Conservation (phyloP, 192 early-diverging fungal species). For the Coemansia sp. region DNA sequence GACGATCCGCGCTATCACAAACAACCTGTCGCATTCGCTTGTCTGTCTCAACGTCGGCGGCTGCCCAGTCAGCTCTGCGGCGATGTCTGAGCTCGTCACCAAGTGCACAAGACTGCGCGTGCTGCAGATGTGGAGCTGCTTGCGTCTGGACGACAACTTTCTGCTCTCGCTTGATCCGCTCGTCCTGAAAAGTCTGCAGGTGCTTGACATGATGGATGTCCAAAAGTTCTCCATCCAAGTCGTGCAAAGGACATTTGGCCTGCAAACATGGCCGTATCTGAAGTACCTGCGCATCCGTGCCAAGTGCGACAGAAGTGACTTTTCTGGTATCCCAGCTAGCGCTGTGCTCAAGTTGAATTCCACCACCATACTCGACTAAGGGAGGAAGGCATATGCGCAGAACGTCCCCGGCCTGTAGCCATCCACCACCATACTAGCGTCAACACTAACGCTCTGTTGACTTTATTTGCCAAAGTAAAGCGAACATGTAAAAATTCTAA, state of each 20-base stretch:
- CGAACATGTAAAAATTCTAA: too few relatives aligned
- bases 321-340: conserved; percentile 38
- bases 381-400: background rate
- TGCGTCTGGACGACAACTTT: conserved; percentile 48
- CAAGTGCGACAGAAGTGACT: conserved; percentile 38
- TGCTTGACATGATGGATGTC: conserved; percentile 55
- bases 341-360: conserved; percentile 53
- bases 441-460: too few relatives aligned
- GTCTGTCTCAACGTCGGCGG: conserved; percentile 52
- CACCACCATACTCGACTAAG: conserved; percentile 36
- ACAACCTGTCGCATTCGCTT: conserved; percentile 36
- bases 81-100: conserved; percentile 48
- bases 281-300: conserved; percentile 49
- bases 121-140: conserved; percentile 52
- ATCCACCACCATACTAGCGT: too few relatives aligned
- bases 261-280: conserved; percentile 45
- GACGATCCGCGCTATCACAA: conserved; percentile 40
- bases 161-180: conserved; percentile 39
- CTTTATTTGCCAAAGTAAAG: too few relatives aligned
- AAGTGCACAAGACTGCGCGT: conserved; percentile 37
- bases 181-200: conserved; percentile 37
- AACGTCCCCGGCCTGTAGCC: too few relatives aligned
- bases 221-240: conserved; percentile 48
- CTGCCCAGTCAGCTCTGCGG: conserved; percentile 48
- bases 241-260: conserved; percentile 42